These are phyloP conservation scores for Venturia pyrina DNA, from an alignment of 2,329 filamentous ascomycete genomes.

Conservation along the genomic window DNA sequence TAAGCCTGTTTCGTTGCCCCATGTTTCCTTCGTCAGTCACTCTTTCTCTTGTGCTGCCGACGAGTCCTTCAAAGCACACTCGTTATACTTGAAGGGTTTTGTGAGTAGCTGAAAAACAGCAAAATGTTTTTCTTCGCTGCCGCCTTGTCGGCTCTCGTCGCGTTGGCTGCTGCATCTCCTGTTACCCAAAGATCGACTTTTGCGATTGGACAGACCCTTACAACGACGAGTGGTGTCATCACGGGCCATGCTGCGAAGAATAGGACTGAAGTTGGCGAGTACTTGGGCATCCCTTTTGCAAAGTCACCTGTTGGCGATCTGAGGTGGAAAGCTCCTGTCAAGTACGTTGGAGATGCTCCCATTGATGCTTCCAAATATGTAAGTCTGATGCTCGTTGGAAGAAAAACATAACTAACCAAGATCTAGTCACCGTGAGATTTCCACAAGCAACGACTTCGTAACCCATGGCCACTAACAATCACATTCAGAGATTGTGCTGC, in stretches of 20 bases:
- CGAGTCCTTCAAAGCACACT: background rate
- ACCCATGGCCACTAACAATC: background rate
- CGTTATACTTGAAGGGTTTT: background rate
- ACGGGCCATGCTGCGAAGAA: slow-evolving; percentile 23
- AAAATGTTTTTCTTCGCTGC: background rate
- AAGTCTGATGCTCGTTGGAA: background rate
- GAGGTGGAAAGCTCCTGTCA: slow-evolving; percentile 11
- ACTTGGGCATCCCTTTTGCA: slow-evolving; percentile 16
- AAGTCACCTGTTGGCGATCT: slow-evolving; percentile 5
- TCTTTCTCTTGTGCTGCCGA: background rate
- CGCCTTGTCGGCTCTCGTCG: background rate
- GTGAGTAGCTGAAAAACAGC: background rate
- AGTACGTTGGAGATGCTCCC: slow-evolving; percentile 18
- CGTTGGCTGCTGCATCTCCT: background rate
- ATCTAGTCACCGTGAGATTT: background rate
- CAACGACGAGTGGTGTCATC: slow-evolving; percentile 23
- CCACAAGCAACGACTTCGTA: background rate
- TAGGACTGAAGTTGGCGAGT: slow-evolving; percentile 21
- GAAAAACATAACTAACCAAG: background rate
- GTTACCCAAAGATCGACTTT: background rate
- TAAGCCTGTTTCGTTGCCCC: background rate
- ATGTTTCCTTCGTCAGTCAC: background rate
- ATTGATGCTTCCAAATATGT: background rate
- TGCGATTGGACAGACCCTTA: slow-evolving; percentile 18
- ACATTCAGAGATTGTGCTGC: background rate